phyloP scores from a whole-genome alignment of 2,329 filamentous ascomycete genomes.

The Nakataea oryzae region DNA sequence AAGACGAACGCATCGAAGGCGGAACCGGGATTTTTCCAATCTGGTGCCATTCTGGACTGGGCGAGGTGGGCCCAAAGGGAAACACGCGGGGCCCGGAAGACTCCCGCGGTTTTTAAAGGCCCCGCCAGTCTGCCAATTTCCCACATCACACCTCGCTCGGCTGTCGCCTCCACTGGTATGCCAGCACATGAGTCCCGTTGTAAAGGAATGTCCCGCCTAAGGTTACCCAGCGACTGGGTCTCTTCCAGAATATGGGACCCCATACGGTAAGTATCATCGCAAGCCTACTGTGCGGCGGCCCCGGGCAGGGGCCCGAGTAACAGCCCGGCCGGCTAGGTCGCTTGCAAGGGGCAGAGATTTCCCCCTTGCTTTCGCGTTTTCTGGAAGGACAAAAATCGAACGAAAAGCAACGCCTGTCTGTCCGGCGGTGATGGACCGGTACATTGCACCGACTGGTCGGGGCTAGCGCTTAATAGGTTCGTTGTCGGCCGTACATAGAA shows the following conservation, averaged over 20 bases:
- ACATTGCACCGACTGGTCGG: no score
- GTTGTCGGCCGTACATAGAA: not conserved
- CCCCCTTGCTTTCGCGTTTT: not conserved
- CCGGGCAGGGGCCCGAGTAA: not conserved
- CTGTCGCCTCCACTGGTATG: not conserved
- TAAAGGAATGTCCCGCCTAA: not conserved
- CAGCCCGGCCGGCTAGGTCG: not conserved
- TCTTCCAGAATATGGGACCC: not conserved
- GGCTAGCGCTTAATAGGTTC: not conserved
- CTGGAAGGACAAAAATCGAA: not conserved
- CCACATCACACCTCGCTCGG: not conserved
- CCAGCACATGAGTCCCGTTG: not conserved
- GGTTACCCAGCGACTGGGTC: not conserved
- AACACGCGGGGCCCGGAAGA: conserved; percentile 1
- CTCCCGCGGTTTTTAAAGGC: not conserved
- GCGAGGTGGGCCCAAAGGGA: not conserved
- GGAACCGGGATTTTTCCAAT: not conserved
- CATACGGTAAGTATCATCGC: not conserved
- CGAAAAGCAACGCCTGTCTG: not conserved
- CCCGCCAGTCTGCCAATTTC: not conserved
- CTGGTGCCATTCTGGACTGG: not conserved
- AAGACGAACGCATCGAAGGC: not conserved
- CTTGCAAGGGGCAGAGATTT: not conserved
- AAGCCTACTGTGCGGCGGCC: not conserved
- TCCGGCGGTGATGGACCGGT: not conserved